A percentile compares a stretch with the other conserved stretches of the same genome.
These are phyloP conservation scores for Magnolia officinalis DNA, from an alignment of 164 flowering plant species.

Conservation along the genomic window DNA sequence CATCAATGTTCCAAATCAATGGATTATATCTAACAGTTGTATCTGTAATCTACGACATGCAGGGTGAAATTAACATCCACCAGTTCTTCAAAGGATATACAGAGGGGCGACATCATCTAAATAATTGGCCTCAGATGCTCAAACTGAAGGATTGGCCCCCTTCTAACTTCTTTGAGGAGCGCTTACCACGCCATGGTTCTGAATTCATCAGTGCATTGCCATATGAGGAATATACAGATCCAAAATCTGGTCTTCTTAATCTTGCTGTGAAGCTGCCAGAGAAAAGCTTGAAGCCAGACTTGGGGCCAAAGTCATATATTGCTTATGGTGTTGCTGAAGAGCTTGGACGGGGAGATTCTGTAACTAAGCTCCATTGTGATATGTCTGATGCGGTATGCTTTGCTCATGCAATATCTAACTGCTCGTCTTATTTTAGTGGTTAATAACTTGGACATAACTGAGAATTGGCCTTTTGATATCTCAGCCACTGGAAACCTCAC, in stretches of 20 bases:
- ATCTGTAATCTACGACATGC: constrained; percentile 1
- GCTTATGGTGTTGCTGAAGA: constrained; percentile 57
- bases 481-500: background rate
- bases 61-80: constrained; percentile 47
- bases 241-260: constrained; percentile 41
- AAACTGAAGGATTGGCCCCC: constrained; percentile 78
- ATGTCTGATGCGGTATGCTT: constrained; percentile 69
- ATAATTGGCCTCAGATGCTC: constrained; percentile 46
- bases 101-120: constrained; percentile 22
- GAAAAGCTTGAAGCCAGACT: constrained; percentile 41
- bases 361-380: constrained; percentile 70
- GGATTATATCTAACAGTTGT: background rate
- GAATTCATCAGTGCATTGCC: constrained; percentile 57
- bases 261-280: constrained; percentile 48
- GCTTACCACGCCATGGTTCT: constrained; percentile 47
- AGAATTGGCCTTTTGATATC: background rate
- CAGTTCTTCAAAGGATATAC: constrained; percentile 50
- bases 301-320: constrained; percentile 71
- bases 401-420: background rate
- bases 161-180: constrained; percentile 34
- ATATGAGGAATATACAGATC: constrained; percentile 56
- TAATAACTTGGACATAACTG: background rate
- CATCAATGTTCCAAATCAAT: background rate
- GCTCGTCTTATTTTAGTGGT: background rate
- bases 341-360: constrained; percentile 68